Evolutionary conservation across 345 rosid genomes (phyloP), one percentile per base, ranked within the genome.

Genomic region (Pistacia integerrima): DNA sequence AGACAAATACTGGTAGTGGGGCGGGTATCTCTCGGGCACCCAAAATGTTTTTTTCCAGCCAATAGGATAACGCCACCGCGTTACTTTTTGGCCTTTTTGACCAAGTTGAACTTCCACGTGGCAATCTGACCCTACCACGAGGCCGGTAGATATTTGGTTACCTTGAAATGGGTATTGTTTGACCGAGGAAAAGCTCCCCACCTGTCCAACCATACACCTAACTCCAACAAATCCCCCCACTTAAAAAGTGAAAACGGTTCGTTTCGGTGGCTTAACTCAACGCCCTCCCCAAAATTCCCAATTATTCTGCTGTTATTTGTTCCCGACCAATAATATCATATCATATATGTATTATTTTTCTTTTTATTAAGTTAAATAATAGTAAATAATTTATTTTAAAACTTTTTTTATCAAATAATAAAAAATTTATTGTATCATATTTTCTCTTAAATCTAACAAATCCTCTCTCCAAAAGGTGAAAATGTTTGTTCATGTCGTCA

Each of bases 161-260:
- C 2, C 41, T 4, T 38, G 41, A 38, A 2, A 38, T 33, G 3
- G 36, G 11, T 8, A 6, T 0, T 20, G 13, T 73, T 74, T 63
- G 69, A 18, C 69, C 61, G 11, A 51, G 48, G 25, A 2, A 36
- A 7, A 71, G 64, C 52, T 71, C 33, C 75, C 14, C 46, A 60
- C 57, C 56, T 46, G 58, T 8, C 76, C 61, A 73, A 35, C 36
- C 36, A 44, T 16, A 35, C 22, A 35, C 70, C 70, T 12, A 52
- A 64, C 17, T 62, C 63, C 38, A 74, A 64, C 70, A 35, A 51
- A 74, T 36, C 54, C 35, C 35, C 14, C 51, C 16, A 18, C 14
- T 28, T 41, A 54, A 25, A 28, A 4, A 10, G 7, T 4, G 3
- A 17, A 61, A 14, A 72, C 18, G 30, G 22, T n/a, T 1, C 59